Percentiles rank a stretch among this genome's conserved stretches.
phyloP scores from a whole-genome alignment of 1,139 yeast genomes.

The Diutina siamensis region DNA sequence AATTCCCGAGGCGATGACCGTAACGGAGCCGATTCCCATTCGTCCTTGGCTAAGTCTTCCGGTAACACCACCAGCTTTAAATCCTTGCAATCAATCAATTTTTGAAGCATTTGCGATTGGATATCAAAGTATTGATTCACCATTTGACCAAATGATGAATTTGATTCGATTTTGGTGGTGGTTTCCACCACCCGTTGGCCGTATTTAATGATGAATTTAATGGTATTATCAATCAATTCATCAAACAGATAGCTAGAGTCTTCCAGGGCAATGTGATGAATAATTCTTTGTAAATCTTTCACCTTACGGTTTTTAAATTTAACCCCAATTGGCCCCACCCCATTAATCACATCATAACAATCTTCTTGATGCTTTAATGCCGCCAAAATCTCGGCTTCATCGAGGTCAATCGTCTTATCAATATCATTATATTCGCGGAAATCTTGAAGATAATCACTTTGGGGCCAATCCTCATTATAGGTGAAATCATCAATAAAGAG shows the following conservation, averaged over 20 bases:
- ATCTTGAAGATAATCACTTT: not conserved
- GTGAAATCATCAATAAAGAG: slow-evolving; percentile 12
- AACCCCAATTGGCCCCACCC: slow-evolving; percentile 10
- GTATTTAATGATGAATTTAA: slow-evolving; percentile 2
- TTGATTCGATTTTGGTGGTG: not conserved
- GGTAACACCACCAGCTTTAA: not conserved
- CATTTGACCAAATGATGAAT: not conserved
- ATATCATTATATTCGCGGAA: slow-evolving; percentile 8
- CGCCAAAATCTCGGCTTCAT: slow-evolving; percentile 10
- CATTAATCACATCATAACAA: slow-evolving; percentile 17
- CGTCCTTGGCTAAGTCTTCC: not conserved
- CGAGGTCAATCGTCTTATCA: slow-evolving; percentile 9
- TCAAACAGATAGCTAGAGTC: slow-evolving; percentile 7
- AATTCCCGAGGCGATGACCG: slow-evolving; percentile 3
- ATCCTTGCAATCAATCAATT: not conserved
- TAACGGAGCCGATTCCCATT: not conserved
- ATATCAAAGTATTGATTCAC: not conserved
- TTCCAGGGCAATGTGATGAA: slow-evolving; percentile 10
- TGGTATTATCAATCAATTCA: slow-evolving; percentile 8
- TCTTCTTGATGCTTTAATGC: slow-evolving; percentile 17
- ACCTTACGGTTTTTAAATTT: not conserved
- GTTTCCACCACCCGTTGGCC: not conserved
- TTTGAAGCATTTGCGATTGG: not conserved
- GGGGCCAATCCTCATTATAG: slow-evolving; percentile 13
- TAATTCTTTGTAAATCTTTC: slow-evolving; percentile 14